Base-by-base conservation (phyloP, 208 protist genomes). In the Porcisia hertigi region DNA sequence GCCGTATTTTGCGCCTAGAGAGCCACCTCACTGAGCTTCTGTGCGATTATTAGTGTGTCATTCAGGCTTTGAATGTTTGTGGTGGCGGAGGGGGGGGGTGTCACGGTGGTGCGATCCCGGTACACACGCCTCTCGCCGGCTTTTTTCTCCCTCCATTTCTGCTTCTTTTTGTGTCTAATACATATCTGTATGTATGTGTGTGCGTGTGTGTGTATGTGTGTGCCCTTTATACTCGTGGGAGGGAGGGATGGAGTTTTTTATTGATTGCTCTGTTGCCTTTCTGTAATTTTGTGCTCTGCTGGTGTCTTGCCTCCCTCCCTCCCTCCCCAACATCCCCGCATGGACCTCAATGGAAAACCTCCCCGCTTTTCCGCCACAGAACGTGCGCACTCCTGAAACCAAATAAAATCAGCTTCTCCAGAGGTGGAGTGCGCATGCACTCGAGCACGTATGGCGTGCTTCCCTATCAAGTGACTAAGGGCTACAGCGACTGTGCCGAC, bases 1-100 rank as follows among this genome's bases (percentile, higher is more conserved):
- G 73, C 34, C 78, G 60, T 49, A 18, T 82, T 36, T 52, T 78
- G 66, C 36, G 69, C 45, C 47, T 82, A 58, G 78, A 82, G 60
- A 66, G 55, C 0, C 34, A 70, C 43, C 47, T 82, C 45, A 52
- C 39, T 8, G 73, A 70, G n/a, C 67, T 73, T 14, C 72, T 82
- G 0, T 43, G 16, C 34, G 69, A 72, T 25, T 53, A 34, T 18
- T 71, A 71, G 47, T 8, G 12, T 52, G 11, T 52, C 47, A 25
- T 30, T n/a, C 30, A 2, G 4, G 66, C 16, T 25, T n/a, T 43
- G 47, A 34, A 12, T 47, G 41, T 11, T 30, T 59, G 54, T n/a
- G n/a, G n/a, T 57, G 47, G 66, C 47, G 66, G 43, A 23, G 30
- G 66, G n/a, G 47, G 14, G 66, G n/a, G 16, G 25, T 47, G 63